phyloP scores from a whole-genome alignment of 1,284 basidiomycete genomes.

The Apiotrichum montevideense region DNA sequence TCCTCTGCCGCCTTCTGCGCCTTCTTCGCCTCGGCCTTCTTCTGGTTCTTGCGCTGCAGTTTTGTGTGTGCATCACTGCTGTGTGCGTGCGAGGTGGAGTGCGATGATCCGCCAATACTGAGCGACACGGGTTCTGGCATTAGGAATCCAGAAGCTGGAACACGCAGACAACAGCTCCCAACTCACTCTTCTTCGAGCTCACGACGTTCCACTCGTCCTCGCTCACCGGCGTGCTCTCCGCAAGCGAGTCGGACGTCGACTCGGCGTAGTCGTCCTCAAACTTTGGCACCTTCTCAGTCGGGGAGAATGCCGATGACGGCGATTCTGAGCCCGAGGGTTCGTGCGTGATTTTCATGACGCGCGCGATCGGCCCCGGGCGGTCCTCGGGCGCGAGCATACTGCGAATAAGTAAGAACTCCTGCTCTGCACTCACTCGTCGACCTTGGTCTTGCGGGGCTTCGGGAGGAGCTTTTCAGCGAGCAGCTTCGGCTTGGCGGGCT shows the following conservation, averaged over 20 bases:
- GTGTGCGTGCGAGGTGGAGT: not conserved
- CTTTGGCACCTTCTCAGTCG: constrained; percentile 5
- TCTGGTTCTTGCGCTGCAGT: constrained; percentile 40
- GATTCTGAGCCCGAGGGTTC: not conserved
- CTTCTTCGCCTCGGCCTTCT: constrained; percentile 42
- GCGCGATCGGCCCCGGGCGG: constrained; percentile 30
- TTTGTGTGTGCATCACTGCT: constrained; percentile 20
- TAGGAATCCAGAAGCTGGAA: not conserved
- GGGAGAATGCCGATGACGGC: not conserved
- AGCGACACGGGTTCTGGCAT: constrained; percentile 32
- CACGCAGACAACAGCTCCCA: not conserved
- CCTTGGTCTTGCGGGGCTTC: constrained; percentile 39
- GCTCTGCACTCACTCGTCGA: constrained; percentile 38
- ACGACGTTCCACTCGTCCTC: constrained; percentile 41
- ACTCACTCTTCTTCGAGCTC: constrained; percentile 37
- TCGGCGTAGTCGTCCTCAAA: constrained; percentile 28
- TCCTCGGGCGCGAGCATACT: constrained; percentile 45
- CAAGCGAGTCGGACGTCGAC: constrained; percentile 11
- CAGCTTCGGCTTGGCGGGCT: constrained; percentile 31
- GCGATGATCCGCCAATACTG: constrained; percentile 14
- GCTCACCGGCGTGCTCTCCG: constrained; percentile 5
- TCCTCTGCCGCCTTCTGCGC: constrained; percentile 36
- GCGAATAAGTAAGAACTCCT: constrained; percentile 3
- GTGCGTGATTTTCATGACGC: constrained; percentile 36
- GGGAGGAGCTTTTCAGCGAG: constrained; percentile 40